A percentile compares a stretch with the other conserved stretches of the same genome.
Conservation (phyloP, 2,329 filamentous ascomycete species). For the Metarhizium album region DNA sequence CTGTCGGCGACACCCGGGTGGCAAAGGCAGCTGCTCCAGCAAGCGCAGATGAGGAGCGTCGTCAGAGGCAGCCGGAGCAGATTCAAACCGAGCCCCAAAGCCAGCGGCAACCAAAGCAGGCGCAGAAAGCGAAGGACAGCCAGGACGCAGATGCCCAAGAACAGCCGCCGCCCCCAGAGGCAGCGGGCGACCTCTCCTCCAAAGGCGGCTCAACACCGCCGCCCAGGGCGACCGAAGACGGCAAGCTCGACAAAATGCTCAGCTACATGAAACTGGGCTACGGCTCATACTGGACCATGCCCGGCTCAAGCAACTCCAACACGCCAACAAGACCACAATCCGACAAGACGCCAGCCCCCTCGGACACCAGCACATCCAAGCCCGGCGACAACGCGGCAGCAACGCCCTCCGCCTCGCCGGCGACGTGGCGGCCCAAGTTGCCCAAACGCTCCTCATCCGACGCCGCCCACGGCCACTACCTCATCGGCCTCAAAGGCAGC, state of each 20-base stretch:
- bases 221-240: slow-evolving; percentile 17
- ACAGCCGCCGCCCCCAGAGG: neutral
- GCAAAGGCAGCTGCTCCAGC: neutral
- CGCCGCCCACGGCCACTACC: slow-evolving; percentile 36
- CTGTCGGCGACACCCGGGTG: slow-evolving; percentile 1
- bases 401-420: neutral
- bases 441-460: slow-evolving; percentile 16
- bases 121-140: neutral
- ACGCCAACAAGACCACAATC: slow-evolving; percentile 6
- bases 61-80: slow-evolving; percentile 1
- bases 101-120: neutral
- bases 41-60: neutral
- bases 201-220: neutral
- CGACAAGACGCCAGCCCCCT: slow-evolving; percentile 7
- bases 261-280: slow-evolving; percentile 58
- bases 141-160: neutral
- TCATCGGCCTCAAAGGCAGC: slow-evolving; percentile 59
- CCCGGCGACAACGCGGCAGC: neutral
- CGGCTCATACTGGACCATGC: slow-evolving; percentile 53
- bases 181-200: neutral
- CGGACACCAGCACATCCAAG: slow-evolving; percentile 5
- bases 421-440: slow-evolving; percentile 2
- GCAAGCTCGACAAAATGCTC: slow-evolving; percentile 44
- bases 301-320: slow-evolving; percentile 12
- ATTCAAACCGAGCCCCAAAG: neutral